Evolutionary conservation across 257 asterid species (phyloP).

Genomic region (Capsicum pubescens): DNA sequence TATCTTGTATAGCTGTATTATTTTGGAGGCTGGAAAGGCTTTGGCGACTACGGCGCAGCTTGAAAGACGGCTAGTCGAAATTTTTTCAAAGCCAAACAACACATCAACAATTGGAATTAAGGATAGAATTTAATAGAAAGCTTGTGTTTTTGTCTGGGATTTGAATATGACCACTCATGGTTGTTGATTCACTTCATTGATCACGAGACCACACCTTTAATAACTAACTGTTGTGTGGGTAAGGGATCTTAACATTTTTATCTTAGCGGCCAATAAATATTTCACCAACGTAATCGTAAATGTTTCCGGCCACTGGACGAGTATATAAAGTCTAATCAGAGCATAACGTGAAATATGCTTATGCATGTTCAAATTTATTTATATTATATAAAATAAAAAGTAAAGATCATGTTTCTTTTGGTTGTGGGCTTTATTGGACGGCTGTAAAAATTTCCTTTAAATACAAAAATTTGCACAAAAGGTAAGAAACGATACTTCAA

Average conservation of each 20-base stretch:
- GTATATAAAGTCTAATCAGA: background rate
- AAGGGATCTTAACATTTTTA: too few relatives aligned
- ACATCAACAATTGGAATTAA: background rate
- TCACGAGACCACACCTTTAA: too few relatives aligned
- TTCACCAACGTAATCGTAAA: background rate
- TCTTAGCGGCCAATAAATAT: too few relatives aligned
- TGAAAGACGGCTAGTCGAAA: background rate
- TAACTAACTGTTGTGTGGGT: too few relatives aligned
- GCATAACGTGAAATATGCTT: background rate
- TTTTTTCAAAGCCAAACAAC: background rate
- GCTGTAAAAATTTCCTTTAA: background rate
- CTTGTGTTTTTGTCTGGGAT: too few relatives aligned
- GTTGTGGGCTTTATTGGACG: background rate
- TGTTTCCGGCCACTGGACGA: background rate
- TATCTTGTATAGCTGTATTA: background rate
- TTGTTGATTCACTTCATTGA: too few relatives aligned
- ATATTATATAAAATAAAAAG: background rate
- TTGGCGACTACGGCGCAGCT: background rate
- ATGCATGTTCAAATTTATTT: background rate
- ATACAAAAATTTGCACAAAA: background rate
- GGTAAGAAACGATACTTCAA: too few relatives aligned
- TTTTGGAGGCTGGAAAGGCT: background rate
- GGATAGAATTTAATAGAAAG: background rate
- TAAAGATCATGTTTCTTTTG: background rate
- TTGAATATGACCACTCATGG: too few relatives aligned